Conservation (phyloP, 2,329 filamentous ascomycete genomes). For the Didymella segeticola region DNA sequence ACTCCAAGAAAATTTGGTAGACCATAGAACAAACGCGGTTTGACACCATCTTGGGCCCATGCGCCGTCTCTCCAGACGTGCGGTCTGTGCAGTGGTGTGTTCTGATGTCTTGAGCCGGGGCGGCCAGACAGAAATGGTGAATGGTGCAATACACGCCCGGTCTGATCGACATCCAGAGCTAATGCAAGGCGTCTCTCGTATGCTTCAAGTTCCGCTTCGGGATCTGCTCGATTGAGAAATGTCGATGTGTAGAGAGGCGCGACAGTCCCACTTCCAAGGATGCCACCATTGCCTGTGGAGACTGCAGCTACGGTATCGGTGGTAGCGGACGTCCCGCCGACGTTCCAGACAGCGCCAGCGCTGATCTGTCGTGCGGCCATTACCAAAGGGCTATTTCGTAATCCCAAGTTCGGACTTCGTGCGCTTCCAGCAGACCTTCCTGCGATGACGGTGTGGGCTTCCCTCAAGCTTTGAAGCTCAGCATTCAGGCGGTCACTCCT, state of each 20-base stretch:
- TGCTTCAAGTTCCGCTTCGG: conserved; percentile 68
- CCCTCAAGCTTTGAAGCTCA: conserved; percentile 41
- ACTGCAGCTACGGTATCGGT: conserved; percentile 58
- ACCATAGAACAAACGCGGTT: conserved; percentile 40
- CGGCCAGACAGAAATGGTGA: conserved; percentile 18
- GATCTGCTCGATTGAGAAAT: conserved; percentile 59
- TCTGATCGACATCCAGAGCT: conserved; percentile 79
- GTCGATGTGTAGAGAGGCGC: conserved; percentile 68
- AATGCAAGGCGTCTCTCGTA: conserved; percentile 78
- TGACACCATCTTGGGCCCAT: conserved; percentile 47
- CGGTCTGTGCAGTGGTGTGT: conserved; percentile 12
- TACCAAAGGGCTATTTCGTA: conserved; percentile 32
- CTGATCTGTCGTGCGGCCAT: conserved; percentile 60
- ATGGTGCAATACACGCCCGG: conserved; percentile 66
- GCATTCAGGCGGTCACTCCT: conserved; percentile 42
- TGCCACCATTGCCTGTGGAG: conserved; percentile 68
- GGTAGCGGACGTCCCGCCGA: conserved; percentile 72
- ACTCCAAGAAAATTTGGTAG: conserved; percentile 20
- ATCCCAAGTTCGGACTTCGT: conserved; percentile 25
- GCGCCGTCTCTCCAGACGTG: conserved; percentile 51
- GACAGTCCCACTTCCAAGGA: conserved; percentile 74
- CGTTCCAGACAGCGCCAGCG: conserved; percentile 75
- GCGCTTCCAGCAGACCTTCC: conserved; percentile 27
- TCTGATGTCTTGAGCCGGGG: conserved; percentile 9
- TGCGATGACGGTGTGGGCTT: conserved; percentile 39